Base-by-base conservation (phyloP, 2,329 filamentous ascomycete genomes). In the Verticillium isaacii region DNA sequence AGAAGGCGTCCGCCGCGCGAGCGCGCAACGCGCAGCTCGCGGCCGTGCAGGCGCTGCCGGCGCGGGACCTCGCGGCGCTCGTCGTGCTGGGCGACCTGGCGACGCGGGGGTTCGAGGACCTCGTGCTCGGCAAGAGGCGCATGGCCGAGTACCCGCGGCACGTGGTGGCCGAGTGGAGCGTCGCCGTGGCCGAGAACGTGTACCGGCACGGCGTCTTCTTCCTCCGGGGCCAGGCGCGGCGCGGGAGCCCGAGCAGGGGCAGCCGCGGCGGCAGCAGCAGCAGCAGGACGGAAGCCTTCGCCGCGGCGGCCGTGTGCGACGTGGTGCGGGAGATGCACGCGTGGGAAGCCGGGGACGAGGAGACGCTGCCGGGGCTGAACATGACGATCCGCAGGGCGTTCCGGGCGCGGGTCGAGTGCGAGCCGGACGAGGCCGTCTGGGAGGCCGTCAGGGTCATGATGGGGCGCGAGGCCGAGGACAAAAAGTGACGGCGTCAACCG, bases 141-240 rank as follows among this genome's bases (percentile, higher is more conserved):
- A 54, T 59, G 41, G 45, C n/a, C n/a, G 32, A 45, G 12, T 52
- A 52, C 32, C 58, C 58, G 17, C 58, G 45, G 8, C 39, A 37
- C 45, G 12, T 59, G 11, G 29, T 54, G 23, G 19, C 17, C 6
- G 64, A 66, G 60, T 62, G 60, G 64, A 60, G 59, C 3, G 58
- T 65, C 6, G 61, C 61, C 23, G 61, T 65, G 34, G 63, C 61
- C 3, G 64, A 66, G 54, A 65, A 65, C 34, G 60, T 60, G 5
- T 55, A 63, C 25, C 60, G 64, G 2, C 64, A 66, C 52, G 64
- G 64, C 25, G 50, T 62, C 1, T 65, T 65, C 36, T 66, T 66
- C 54, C 34, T 66, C 4, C 39, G 63, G n/a, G 23, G 57, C 34
- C 63, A 65, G 36, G 36, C 61, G 6, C 17, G 32, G 19, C 45